Conservation (phyloP, 108 stramenopile species). For the Ochromonas danica region DNA sequence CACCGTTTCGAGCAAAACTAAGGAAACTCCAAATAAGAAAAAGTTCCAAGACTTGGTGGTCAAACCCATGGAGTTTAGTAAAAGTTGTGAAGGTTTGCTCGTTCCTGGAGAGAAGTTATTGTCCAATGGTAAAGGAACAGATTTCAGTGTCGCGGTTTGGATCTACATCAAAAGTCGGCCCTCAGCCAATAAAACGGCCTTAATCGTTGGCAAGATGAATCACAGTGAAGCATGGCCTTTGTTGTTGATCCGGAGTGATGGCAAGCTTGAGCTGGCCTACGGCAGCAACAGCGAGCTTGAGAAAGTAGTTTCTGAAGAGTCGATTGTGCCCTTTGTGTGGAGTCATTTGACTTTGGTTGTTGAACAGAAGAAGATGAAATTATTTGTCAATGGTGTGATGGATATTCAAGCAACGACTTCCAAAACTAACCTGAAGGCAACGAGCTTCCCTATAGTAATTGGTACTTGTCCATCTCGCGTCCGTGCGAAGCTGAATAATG, state of each 20-base stretch:
- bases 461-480: slow-evolving; percentile 21
- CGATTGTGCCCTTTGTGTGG: slow-evolving; percentile 48
- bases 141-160: slow-evolving; percentile 27
- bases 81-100: slow-evolving; percentile 18
- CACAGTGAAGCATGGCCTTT: slow-evolving; percentile 34
- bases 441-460: slow-evolving; percentile 19
- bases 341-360: slow-evolving; percentile 53
- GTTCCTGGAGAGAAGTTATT: slow-evolving; percentile 29
- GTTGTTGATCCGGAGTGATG: neutral
- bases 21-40: slow-evolving; percentile 34
- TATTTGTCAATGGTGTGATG: slow-evolving; percentile 54
- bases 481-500: slow-evolving; percentile 35
- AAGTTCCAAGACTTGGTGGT: slow-evolving; percentile 49
- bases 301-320: slow-evolving; percentile 41
- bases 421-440: neutral
- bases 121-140: slow-evolving; percentile 10
- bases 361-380: slow-evolving; percentile 51
- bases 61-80: slow-evolving; percentile 37
- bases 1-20: too few species aligned
- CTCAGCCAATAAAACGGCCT: neutral
- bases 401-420: slow-evolving; percentile 39
- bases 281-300: slow-evolving; percentile 38
- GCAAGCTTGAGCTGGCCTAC: slow-evolving; percentile 6
- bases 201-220: slow-evolving; percentile 25
- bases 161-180: neutral